Evolutionary conservation across 2,329 filamentous ascomycete genomes (phyloP).

Genomic region (Peltaster fructicola): DNA sequence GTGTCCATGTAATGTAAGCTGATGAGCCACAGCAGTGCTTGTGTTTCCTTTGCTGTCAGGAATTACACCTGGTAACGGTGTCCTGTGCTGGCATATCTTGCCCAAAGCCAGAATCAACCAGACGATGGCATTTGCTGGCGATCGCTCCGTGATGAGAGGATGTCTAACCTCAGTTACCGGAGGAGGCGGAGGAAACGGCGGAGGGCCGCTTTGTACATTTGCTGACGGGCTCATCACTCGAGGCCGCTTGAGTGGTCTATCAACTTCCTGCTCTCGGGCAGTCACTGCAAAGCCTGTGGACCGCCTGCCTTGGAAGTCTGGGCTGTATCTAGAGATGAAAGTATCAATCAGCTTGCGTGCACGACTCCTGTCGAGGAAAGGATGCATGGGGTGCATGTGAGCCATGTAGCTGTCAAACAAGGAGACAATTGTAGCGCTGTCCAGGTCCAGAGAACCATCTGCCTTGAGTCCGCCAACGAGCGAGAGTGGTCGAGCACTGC

Average conservation of each 20-base stretch:
- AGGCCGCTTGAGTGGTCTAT: slow-evolving; percentile 15
- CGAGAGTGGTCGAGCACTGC: slow-evolving; percentile 8
- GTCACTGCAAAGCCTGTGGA: slow-evolving; percentile 12
- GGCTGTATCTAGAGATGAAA: slow-evolving; percentile 33
- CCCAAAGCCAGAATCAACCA: slow-evolving; percentile 72
- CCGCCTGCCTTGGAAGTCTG: slow-evolving; percentile 4
- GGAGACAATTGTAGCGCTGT: slow-evolving; percentile 30
- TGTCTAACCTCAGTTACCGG: slow-evolving; percentile 4
- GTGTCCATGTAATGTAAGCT: slow-evolving; percentile 10
- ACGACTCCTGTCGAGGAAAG: slow-evolving; percentile 39
- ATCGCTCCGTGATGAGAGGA: slow-evolving; percentile 32
- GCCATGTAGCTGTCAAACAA: slow-evolving; percentile 39
- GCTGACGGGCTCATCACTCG: slow-evolving; percentile 13
- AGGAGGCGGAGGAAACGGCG: slow-evolving; percentile 3
- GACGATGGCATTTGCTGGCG: slow-evolving; percentile 64
- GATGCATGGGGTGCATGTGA: slow-evolving; percentile 46
- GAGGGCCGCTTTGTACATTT: slow-evolving; percentile 3
- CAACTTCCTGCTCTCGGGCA: slow-evolving; percentile 9
- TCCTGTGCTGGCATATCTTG: slow-evolving; percentile 49
- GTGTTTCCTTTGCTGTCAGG: slow-evolving; percentile 26
- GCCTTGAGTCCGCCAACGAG: slow-evolving; percentile 31
- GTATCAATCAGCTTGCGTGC: slow-evolving; percentile 34
- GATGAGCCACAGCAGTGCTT: slow-evolving; percentile 20
- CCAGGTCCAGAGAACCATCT: slow-evolving; percentile 36
- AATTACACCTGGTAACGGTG: slow-evolving; percentile 38